Evolutionary conservation across 495 filamentous ascomycete genomes (phyloP), one percentile per base, ranked within the genome.

Genomic region (Chaetomidium leptoderma): DNA sequence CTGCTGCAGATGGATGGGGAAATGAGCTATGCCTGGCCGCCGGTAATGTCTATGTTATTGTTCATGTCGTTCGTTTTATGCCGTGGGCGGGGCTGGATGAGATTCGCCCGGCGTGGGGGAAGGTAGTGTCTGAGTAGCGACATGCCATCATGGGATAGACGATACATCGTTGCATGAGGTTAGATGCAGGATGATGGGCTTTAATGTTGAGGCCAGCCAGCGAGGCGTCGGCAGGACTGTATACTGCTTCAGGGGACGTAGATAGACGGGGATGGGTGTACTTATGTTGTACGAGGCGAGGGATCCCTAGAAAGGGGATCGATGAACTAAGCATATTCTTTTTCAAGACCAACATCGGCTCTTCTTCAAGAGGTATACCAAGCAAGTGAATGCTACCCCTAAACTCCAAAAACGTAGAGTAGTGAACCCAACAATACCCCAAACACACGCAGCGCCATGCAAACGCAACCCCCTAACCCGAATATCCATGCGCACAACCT

Each of bases 1-100:
- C 35, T 49, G 24, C 8, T 19, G 8, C 17, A 13, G 35, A 42
- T 43, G 43, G 43, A 13, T 29, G 53, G 44, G 21, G 45, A 23
- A 16, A 57, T 56, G 43, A 37, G 53, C 42, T 32, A 48, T 49
- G 45, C 24, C 33, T 35, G 30, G 45, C n/a, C 37, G 35, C 54
- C 36, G 26, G 45, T 57, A 57, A 57, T 57, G 54, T 57, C 24
- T 50, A 57, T 57, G 33, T 49, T 57, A 49, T 30, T 29, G 29
- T 39, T 37, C 53, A 56, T 32, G 30, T 32, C 53, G 40, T 24
- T 56, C 32, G 23, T 40, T 56, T 46, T 17, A n/a, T 6, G 32
- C 10, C 16, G 16, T 10, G 40, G 40, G 13, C 13, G 40, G 40
- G 19, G 5, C 14, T 1, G 40, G 4, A 11, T 5, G 35, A 21